Evolutionary conservation across 2,329 filamentous ascomycete species (phyloP).

Genomic region (Pseudopyricularia javanii): DNA sequence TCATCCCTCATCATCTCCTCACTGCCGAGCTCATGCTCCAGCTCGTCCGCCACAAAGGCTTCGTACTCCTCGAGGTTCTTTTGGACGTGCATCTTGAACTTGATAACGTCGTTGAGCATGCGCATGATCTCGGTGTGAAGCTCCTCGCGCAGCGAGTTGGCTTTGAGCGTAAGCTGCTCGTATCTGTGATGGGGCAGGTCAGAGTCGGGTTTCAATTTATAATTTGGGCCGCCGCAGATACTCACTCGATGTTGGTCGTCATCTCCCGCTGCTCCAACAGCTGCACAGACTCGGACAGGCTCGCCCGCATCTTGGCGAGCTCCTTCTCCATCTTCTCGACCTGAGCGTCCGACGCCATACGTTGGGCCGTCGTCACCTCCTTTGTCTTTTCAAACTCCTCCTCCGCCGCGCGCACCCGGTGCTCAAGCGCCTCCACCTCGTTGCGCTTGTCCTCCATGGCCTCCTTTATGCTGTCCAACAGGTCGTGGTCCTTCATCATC

Average conservation of each 20-base stretch:
- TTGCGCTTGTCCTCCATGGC: constrained; percentile 90
- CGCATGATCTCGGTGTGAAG: constrained; percentile 94
- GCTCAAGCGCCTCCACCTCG: constrained; percentile 84
- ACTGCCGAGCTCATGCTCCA: constrained; percentile 70
- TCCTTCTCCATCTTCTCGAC: constrained; percentile 99
- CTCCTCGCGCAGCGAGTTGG: constrained; percentile 80
- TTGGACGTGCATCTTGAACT: constrained; percentile 96
- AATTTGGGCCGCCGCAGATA: constrained; percentile 8
- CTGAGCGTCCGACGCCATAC: constrained; percentile 78
- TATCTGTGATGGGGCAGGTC: constrained; percentile 40
- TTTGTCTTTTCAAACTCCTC: constrained; percentile 92
- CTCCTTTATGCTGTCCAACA: constrained; percentile 89
- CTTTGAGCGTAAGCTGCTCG: constrained; percentile 78
- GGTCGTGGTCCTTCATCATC: constrained; percentile 89
- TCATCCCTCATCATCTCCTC: constrained; percentile 36
- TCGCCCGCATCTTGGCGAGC: constrained; percentile 80
- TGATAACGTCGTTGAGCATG: constrained; percentile 94
- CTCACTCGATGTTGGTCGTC: constrained; percentile 89
- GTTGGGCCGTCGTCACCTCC: constrained; percentile 75
- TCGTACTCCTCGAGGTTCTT: constrained; percentile 90
- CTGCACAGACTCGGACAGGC: constrained; percentile 75
- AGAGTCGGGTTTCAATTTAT: background rate
- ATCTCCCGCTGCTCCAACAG: constrained; percentile 91
- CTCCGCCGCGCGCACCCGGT: constrained; percentile 76
- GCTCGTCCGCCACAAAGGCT: constrained; percentile 81